Conservation (phyloP, 2,329 filamentous ascomycete species). For the Alternaria triticina region DNA sequence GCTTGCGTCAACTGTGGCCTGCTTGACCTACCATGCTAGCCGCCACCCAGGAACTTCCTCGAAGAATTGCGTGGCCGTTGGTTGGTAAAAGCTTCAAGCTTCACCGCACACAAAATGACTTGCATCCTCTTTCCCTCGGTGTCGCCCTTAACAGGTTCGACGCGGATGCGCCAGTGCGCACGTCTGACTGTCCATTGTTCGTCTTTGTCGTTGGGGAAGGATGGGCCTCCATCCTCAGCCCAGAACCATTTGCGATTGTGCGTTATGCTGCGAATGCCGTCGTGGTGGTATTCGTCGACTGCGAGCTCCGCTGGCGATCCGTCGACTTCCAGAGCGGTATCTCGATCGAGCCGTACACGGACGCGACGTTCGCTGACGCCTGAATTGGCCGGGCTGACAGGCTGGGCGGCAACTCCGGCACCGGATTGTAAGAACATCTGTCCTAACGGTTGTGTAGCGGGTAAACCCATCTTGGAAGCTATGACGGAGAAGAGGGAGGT, state of each 20-base stretch:
- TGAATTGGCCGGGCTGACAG: constrained; percentile 71
- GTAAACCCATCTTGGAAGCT: constrained; percentile 77
- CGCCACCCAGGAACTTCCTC: constrained; percentile 65
- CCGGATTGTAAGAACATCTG: constrained; percentile 66
- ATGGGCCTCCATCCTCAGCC: neutral
- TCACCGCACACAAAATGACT: constrained; percentile 76
- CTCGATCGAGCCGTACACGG: constrained; percentile 39
- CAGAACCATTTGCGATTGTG: neutral
- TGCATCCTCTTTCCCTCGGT: constrained; percentile 64
- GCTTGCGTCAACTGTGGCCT: neutral
- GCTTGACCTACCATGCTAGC: neutral
- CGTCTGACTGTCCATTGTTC: constrained; percentile 46
- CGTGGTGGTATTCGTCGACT: constrained; percentile 14
- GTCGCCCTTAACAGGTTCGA: constrained; percentile 58
- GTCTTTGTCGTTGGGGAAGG: constrained; percentile 4
- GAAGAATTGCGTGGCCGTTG: constrained; percentile 70
- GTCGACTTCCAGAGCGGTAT: constrained; percentile 36
- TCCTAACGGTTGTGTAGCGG: constrained; percentile 65
- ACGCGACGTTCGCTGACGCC: constrained; percentile 74
- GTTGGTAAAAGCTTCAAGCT: constrained; percentile 73
- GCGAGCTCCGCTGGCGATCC: constrained; percentile 25
- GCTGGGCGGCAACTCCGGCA: constrained; percentile 67
- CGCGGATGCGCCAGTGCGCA: constrained; percentile 55
- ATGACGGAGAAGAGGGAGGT: constrained; percentile 79
- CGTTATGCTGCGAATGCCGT: constrained; percentile 22